Evolutionary conservation across 2,329 filamentous ascomycete genomes (phyloP).

Genomic region (Chaetomiaceae sp.): DNA sequence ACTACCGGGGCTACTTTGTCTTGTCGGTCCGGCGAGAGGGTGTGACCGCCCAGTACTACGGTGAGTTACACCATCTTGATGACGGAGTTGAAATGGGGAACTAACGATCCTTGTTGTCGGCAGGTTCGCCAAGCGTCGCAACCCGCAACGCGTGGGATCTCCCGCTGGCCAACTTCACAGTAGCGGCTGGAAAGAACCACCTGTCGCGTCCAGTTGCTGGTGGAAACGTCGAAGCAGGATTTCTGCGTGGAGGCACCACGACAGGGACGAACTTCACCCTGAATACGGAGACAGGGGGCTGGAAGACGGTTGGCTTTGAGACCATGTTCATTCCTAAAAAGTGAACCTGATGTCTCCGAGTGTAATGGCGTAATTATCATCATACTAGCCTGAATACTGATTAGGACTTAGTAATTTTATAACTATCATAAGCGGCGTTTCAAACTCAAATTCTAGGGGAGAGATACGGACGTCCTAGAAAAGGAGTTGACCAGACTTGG

Average conservation of each 20-base stretch:
- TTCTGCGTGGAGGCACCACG: conserved; percentile 45
- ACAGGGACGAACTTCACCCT: conserved; percentile 50
- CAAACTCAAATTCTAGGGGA: too few relatives aligned
- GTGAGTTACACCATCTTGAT: conserved; percentile 25
- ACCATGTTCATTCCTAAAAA: conserved; percentile 17
- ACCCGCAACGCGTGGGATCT: conserved; percentile 61
- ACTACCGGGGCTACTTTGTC: conserved; percentile 69
- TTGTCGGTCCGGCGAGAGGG: conserved; percentile 53
- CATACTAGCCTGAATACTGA: too few relatives aligned
- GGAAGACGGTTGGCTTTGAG: conserved; percentile 16
- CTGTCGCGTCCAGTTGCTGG: conserved; percentile 42
- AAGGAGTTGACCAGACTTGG: too few relatives aligned
- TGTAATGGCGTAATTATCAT: too few relatives aligned
- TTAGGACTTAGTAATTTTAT: too few relatives aligned
- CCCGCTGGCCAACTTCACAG: conserved; percentile 66
- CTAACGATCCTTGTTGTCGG: not conserved
- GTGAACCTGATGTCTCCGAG: not conserved
- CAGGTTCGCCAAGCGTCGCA: conserved; percentile 51
- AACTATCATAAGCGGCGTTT: too few relatives aligned
- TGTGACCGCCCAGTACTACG: conserved; percentile 61
- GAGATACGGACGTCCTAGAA: too few relatives aligned
- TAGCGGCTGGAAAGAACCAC: conserved; percentile 56
- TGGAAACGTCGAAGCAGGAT: conserved; percentile 49
- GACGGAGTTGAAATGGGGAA: not conserved
- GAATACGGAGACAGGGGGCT: conserved; percentile 18